These are phyloP conservation scores for Cercospora canescens DNA, from an alignment of 2,329 filamentous ascomycete species.

Conservation along the genomic window DNA sequence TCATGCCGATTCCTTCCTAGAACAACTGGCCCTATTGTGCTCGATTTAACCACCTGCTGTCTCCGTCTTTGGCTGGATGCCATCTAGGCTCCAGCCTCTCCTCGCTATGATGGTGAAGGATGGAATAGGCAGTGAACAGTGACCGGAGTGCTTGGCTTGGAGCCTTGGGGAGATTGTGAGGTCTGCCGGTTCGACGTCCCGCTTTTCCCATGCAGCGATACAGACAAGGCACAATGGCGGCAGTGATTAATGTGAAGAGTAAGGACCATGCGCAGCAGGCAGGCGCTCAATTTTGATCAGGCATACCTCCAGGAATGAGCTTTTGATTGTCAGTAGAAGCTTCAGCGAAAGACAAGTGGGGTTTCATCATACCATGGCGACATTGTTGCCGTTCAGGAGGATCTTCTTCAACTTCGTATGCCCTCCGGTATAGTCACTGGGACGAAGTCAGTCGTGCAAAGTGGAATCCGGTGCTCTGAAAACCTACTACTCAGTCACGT, in stretches of 20 bases:
- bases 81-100: background rate
- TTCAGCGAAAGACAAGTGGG: background rate
- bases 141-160: background rate
- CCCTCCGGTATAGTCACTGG: slow-evolving; percentile 84
- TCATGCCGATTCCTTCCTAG: background rate
- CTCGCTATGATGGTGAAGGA: background rate
- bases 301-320: slow-evolving; percentile 32
- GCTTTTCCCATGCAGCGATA: background rate
- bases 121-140: background rate
- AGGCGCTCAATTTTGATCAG: slow-evolving; percentile 22
- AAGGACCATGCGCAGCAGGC: background rate
- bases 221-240: background rate
- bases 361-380: slow-evolving; percentile 83
- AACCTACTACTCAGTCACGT: slow-evolving; percentile 90
- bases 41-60: background rate
- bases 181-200: background rate
- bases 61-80: background rate
- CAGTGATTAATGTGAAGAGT: background rate
- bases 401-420: slow-evolving; percentile 90
- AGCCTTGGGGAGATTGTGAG: background rate
- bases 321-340: slow-evolving; percentile 3
- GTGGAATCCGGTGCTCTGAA: too few relatives aligned
- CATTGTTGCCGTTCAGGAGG: slow-evolving; percentile 94
- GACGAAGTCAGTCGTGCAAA: slow-evolving; percentile 3
- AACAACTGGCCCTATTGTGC: background rate